Percentiles rank a stretch among this genome's conserved stretches.
Evolutionary conservation across 495 filamentous ascomycete species (phyloP).

Genomic region (Penicillium crystallinum): DNA sequence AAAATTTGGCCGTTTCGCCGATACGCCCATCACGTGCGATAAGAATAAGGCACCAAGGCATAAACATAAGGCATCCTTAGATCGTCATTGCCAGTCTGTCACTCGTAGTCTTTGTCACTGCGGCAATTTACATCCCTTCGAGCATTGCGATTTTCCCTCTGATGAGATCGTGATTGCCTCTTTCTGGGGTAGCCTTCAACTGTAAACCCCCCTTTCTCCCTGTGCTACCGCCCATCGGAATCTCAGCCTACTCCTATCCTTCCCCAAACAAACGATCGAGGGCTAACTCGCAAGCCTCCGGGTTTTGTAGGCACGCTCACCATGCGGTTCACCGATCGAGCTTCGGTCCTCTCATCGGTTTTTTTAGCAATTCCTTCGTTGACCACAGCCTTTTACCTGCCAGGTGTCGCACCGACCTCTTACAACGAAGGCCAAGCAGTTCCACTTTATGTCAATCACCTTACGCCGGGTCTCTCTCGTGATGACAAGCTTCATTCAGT

Average conservation of each 20-base stretch:
- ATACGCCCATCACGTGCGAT: slow-evolving; percentile 35
- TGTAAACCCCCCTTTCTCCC: neutral
- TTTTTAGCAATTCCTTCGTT: slow-evolving; percentile 40
- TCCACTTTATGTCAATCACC: slow-evolving; percentile 86
- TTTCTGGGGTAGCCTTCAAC: neutral
- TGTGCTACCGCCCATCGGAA: neutral
- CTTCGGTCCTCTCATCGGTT: slow-evolving; percentile 23
- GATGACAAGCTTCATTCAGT: slow-evolving; percentile 84
- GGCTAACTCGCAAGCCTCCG: slow-evolving; percentile 6
- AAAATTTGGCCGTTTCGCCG: slow-evolving; percentile 22
- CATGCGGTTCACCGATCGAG: slow-evolving; percentile 37
- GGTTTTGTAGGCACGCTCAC: slow-evolving; percentile 17
- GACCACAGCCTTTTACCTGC: slow-evolving; percentile 84
- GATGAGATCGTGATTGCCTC: slow-evolving; percentile 2
- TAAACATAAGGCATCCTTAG: neutral
- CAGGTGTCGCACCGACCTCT: slow-evolving; percentile 90
- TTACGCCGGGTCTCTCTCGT: slow-evolving; percentile 76
- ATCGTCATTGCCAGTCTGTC: slow-evolving; percentile 10
- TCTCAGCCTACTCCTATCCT: neutral
- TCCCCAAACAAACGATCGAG: slow-evolving; percentile 10
- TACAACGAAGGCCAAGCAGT: slow-evolving; percentile 72
- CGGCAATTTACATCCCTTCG: neutral
- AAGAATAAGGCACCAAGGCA: neutral
- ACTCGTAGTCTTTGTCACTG: neutral
- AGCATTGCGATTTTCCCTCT: neutral